Evolutionary conservation across 148 eudicot species (phyloP).

Genomic region (Pharnaceum exiguum): DNA sequence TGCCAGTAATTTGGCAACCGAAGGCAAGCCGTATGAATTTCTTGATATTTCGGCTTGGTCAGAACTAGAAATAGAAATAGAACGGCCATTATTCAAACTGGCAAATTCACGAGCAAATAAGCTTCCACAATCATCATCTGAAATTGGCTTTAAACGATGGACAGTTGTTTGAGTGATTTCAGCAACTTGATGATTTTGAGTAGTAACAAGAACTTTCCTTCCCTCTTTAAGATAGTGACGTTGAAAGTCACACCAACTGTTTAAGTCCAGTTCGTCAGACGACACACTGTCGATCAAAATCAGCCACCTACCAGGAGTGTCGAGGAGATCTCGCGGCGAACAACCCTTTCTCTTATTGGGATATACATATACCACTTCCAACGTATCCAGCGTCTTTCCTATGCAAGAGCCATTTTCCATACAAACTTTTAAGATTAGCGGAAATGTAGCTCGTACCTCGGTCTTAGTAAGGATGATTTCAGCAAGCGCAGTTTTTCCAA

Average conservation of each 20-base stretch:
- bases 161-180: not conserved
- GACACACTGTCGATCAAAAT: slow-evolving; percentile 14
- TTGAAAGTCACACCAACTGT: not conserved
- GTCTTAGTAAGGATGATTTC: not conserved
- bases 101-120: not conserved
- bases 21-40: slow-evolving; percentile 12
- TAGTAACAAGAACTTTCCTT: slow-evolving; percentile 4
- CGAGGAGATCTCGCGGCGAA: not conserved
- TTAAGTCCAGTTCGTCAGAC: not conserved
- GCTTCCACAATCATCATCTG: not conserved
- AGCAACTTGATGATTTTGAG: slow-evolving; percentile 1
- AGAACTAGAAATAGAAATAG: not conserved
- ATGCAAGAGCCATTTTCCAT: not conserved
- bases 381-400: not conserved
- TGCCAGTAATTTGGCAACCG: slow-evolving; percentile 2
- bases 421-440: not conserved
- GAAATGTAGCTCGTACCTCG: not conserved
- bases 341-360: too few relatives aligned
- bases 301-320: not conserved
- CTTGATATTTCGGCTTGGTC: not conserved
- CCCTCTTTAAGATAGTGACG: not conserved
- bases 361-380: not conserved
- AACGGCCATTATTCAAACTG: too few relatives aligned
- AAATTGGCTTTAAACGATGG: not conserved
- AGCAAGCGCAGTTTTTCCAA: slow-evolving; percentile 21